Conservation (phyloP, 148 eudicot genomes). For the Nepenthes gracilis region DNA sequence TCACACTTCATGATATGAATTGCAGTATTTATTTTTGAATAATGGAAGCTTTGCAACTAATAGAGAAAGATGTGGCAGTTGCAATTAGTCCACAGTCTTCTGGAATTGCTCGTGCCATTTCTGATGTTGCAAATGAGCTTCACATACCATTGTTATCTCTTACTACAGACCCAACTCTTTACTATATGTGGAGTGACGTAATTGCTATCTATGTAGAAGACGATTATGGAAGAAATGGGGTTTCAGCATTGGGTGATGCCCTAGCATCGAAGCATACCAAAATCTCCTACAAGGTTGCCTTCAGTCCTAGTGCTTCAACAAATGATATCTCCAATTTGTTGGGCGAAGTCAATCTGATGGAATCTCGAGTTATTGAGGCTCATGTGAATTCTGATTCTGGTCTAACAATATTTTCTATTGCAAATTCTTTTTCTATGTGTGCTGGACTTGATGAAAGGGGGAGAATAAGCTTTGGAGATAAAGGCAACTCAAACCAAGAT, state of each 20-base stretch:
- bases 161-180: too few relatives aligned
- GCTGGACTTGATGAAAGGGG: too few relatives aligned
- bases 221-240: conserved; percentile 71
- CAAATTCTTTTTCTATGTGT: conserved; percentile 47
- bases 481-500: too few relatives aligned
- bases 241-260: conserved; percentile 43
- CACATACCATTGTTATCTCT: too few relatives aligned
- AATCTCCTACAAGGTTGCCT: conserved; percentile 69
- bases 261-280: conserved; percentile 46
- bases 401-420: conserved; percentile 39
- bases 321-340: conserved; percentile 37
- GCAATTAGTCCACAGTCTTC: too few relatives aligned
- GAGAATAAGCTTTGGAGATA: too few relatives aligned
- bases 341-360: conserved; percentile 53
- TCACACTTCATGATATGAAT: too few relatives aligned
- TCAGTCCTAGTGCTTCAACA: conserved; percentile 40
- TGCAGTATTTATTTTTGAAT: too few relatives aligned
- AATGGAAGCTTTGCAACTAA: too few relatives aligned
- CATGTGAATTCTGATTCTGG: conserved; percentile 91
- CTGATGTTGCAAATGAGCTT: too few relatives aligned
- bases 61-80: too few relatives aligned
- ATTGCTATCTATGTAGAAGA: conserved; percentile 56
- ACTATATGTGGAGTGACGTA: conserved; percentile 58
- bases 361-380: conserved; percentile 63
- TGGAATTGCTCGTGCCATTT: too few relatives aligned